Evolutionary conservation across 192 early-diverging fungal genomes (phyloP), one percentile per base, ranked within the genome.

Genomic region (Linnemannia schmuckeri): DNA sequence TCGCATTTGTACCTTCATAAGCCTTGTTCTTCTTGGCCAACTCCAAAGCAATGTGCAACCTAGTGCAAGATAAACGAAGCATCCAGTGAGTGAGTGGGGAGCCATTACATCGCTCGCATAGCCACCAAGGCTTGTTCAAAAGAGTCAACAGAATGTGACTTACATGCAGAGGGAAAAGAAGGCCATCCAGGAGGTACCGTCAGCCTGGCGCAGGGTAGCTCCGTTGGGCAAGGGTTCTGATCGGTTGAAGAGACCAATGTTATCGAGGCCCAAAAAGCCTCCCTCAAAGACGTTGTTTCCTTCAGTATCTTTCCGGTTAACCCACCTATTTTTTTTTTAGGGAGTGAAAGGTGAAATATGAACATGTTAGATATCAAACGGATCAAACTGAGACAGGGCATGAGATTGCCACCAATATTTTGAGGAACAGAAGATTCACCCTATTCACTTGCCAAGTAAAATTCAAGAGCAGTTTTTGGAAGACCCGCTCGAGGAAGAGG

Each of bases 181-280:
- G 4, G 90, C 91, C 91, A 92, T 92, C 91, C 91, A 92, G 10
- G 82, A 80, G 3, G 91, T 92, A 12, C 89, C 91, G 42, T 92
- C 91, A 5, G 91, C 90, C 44, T 92, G 91, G 6, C 91, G 77
- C 13, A 92, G 73, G 6, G 79, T 71, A 0, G 89, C 91, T 0
- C 89, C 89, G 55, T 85, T 87, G 44, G 90, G 90, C 49, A 90
- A 68, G 4, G 82, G 78, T 81, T 92, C 91, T 12, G 87, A 88
- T 44, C 91, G 90, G 76, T 92, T 92, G 82, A 92, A 92, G 17
- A 91, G 88, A 27, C 88, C 90, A 74, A 92, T 92, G 74, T 92
- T 92, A 75, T 92, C 91, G n/a, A 92, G 79, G 0, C 91, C 91
- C 22, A 92, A 66, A 74, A 92, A 92, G 1, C 91, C 91, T 30